Evolutionary conservation across 495 filamentous ascomycete species (phyloP).

Genomic region (Aspergillus hancockii): DNA sequence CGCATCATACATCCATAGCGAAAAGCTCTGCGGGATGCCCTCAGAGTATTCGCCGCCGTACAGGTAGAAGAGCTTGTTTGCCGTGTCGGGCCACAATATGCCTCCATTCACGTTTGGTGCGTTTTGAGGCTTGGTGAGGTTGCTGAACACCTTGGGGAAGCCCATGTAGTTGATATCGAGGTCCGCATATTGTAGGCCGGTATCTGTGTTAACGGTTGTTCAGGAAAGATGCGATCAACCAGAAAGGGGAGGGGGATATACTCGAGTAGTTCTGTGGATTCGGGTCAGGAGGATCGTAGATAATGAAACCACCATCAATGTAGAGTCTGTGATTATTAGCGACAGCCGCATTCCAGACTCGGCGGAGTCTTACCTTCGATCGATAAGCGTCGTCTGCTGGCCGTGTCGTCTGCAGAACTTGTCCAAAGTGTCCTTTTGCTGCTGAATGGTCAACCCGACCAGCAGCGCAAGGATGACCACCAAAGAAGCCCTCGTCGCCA

Average conservation of each 20-base stretch:
- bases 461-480: background rate
- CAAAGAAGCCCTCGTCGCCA: background rate
- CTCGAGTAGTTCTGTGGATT: conserved; percentile 10
- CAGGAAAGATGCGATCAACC: background rate
- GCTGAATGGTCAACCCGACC: conserved; percentile 1
- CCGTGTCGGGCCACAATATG: conserved; percentile 10
- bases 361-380: conserved; percentile 7
- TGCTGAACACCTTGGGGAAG: conserved; percentile 7
- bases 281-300: conserved; percentile 3
- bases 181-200: conserved; percentile 8
- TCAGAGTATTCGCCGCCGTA: conserved; percentile 12
- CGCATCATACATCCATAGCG: conserved; percentile 9
- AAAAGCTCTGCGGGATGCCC: background rate
- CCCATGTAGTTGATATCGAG: conserved; percentile 8
- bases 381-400: conserved; percentile 7
- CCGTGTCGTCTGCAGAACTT: conserved; percentile 9
- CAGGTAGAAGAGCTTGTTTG: conserved; percentile 15
- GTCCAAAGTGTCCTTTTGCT: background rate
- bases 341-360: background rate
- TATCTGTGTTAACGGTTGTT: background rate
- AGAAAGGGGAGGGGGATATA: conserved; percentile 1
- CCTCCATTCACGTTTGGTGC: conserved; percentile 10
- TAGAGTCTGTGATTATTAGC: conserved; percentile 7
- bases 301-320: conserved; percentile 11
- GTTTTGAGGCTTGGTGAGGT: conserved; percentile 7